These are phyloP conservation scores for Apiotrichum laibachii DNA, from an alignment of 1,284 basidiomycete species.

Conservation along the genomic window DNA sequence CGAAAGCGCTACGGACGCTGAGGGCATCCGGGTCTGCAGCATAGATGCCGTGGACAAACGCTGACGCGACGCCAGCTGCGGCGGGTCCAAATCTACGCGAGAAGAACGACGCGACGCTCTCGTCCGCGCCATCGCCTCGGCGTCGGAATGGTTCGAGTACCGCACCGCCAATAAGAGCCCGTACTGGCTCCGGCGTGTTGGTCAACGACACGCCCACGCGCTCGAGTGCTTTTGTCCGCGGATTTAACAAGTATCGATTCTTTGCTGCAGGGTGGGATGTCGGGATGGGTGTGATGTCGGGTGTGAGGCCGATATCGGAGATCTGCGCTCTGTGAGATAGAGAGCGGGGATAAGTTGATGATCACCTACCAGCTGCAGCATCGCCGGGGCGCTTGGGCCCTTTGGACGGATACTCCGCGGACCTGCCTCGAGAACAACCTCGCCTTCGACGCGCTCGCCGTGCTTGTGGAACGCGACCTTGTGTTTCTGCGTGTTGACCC, in stretches of 20 bases:
- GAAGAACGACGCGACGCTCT: conserved; percentile 78
- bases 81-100: conserved; percentile 68
- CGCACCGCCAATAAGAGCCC: conserved; percentile 57
- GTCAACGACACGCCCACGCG: conserved; percentile 9
- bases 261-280: conserved; percentile 43
- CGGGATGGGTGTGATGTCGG: conserved; percentile 38
- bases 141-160: conserved; percentile 61
- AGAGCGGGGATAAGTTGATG: too few species aligned
- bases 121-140: conserved; percentile 57
- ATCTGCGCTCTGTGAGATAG: conserved; percentile 16
- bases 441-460: conserved; percentile 37
- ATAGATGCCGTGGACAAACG: conserved; percentile 89
- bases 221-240: conserved; percentile 4
- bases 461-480: conserved; percentile 34
- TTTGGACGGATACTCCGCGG: conserved; percentile 77
- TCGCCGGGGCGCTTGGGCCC: conserved; percentile 56
- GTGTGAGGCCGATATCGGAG: conserved; percentile 25
- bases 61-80: conserved; percentile 75
- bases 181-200: neutral
- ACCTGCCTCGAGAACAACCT: conserved; percentile 71
- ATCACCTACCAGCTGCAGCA: conserved; percentile 65
- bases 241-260: conserved; percentile 43
- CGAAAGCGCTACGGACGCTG: conserved; percentile 74
- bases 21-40: conserved; percentile 75
- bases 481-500: conserved; percentile 67